phyloP scores from a whole-genome alignment of 257 asterid genomes.

The Penstemon eatonii region DNA sequence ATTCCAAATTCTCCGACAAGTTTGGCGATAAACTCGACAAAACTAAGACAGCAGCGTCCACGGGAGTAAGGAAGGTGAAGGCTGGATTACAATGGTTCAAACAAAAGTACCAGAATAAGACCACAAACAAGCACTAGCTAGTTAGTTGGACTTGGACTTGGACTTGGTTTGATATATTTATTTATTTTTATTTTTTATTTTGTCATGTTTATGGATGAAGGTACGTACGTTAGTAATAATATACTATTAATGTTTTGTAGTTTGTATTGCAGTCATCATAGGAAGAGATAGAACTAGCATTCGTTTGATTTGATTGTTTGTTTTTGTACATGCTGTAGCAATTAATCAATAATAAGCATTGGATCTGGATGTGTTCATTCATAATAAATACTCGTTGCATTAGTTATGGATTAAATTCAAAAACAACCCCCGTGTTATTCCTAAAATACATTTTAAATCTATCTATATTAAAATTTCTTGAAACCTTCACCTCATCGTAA shows the following conservation, averaged over 20 bases:
- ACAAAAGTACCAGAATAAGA: slow-evolving; percentile 51
- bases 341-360: not conserved
- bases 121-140: slow-evolving; percentile 41
- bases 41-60: slow-evolving; percentile 57
- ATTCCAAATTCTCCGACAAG: slow-evolving; percentile 38
- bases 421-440: too few relatives aligned
- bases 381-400: not conserved
- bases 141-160: too few relatives aligned
- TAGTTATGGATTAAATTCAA: too few relatives aligned
- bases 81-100: slow-evolving; percentile 75
- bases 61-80: slow-evolving; percentile 77
- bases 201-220: too few relatives aligned
- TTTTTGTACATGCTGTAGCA: slow-evolving; percentile 1
- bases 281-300: not conserved
- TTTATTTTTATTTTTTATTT: too few relatives aligned
- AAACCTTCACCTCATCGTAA: too few relatives aligned
- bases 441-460: too few relatives aligned
- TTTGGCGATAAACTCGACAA: slow-evolving; percentile 44
- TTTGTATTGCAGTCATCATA: not conserved
- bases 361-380: not conserved
- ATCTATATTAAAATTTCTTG: too few relatives aligned
- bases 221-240: too few relatives aligned
- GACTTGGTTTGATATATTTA: too few relatives aligned
- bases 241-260: too few relatives aligned
- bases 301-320: not conserved